Base-by-base conservation (phyloP, 2,329 filamentous ascomycete species). In the Pseudogymnoascus sp. region DNA sequence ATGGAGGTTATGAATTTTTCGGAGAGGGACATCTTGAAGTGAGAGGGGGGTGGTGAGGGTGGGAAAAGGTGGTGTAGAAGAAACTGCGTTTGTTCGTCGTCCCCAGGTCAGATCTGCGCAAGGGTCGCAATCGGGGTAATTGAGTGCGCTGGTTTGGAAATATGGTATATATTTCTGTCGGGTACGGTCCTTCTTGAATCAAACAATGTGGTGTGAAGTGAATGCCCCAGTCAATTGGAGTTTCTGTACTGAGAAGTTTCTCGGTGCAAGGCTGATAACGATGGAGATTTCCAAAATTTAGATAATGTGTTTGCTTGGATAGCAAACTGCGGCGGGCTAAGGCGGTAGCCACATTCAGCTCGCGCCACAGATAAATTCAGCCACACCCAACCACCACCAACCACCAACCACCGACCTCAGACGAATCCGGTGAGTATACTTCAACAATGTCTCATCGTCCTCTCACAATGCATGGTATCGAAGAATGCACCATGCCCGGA, bases 1-100 rank as follows among this genome's bases (percentile, higher is more conserved):
- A 86, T 79, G 62, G 85, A 79, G 37, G 83, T 82, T 68, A 87
- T 79, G 72, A 87, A 85, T 65, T 81, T 79, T 72, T 88, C 85
- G 21, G 83, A 80, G 62, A 86, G 48, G 13, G 48, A 25, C 48
- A 54, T 54, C 10, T 5, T 54, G 48, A 14, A 14, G 14, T 65
- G 21, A 3, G 48, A n/a, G 13, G 45, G 25, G 13, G 48, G 66
- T 16, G 66, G 65, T 1, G 67, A 62, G 34, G 39, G 28, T 28
- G 6, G 28, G 28, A 23, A 54, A 25, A 1, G 61, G 25, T 54
- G 19, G 39, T 51, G 60, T 48, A 28, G 45, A 25, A 34, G 43
- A 41, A 7, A 19, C 14, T 41, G 37, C n/a, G n/a, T n/a, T n/a
- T n/a, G n/a, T n/a, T n/a, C n/a, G n/a, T n/a, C n/a, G n/a, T n/a